Conservation (phyloP, 1,284 basidiomycete species). For the Austroboletus olivaceoglutinosus region DNA sequence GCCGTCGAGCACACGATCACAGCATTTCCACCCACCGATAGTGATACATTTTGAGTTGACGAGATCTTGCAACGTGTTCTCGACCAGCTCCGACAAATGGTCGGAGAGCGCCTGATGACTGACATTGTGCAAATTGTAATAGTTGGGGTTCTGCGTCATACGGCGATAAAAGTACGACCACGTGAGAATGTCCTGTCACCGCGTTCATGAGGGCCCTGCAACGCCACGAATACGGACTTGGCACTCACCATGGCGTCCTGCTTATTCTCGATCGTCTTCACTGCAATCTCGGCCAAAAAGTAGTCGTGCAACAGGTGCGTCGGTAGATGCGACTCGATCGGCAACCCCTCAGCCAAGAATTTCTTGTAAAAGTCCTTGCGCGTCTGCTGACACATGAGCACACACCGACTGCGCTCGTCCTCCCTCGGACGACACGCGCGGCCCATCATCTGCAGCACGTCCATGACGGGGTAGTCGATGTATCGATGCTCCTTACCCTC, state of each 20-base stretch:
- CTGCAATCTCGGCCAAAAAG: slow-evolving; percentile 97
- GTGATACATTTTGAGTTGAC: slow-evolving; percentile 94
- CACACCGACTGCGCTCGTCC: slow-evolving; percentile 86
- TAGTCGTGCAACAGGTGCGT: slow-evolving; percentile 91
- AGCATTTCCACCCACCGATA: slow-evolving; percentile 59
- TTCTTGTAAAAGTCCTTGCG: slow-evolving; percentile 99
- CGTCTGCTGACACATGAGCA: slow-evolving; percentile 96
- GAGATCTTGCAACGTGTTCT: slow-evolving; percentile 88
- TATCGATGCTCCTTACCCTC: slow-evolving; percentile 97
- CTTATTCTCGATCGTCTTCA: slow-evolving; percentile 98
- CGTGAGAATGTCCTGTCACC: slow-evolving; percentile 79
- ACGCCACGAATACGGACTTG: not conserved
- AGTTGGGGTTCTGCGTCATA: slow-evolving; percentile 94
- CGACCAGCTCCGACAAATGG: slow-evolving; percentile 94
- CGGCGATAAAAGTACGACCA: slow-evolving; percentile 97
- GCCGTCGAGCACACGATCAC: not conserved
- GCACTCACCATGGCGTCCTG: slow-evolving; percentile 86
- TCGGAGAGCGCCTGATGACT: slow-evolving; percentile 92
- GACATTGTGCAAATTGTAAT: slow-evolving; percentile 93
- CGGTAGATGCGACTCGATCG: slow-evolving; percentile 92
- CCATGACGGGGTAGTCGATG: slow-evolving; percentile 96
- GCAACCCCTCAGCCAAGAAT: slow-evolving; percentile 95
- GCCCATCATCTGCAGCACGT: slow-evolving; percentile 99
- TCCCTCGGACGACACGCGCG: slow-evolving; percentile 86
- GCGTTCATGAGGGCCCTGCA: slow-evolving; percentile 2